These are phyloP conservation scores for Candida freyschussii DNA, from an alignment of 1,139 yeast species.

Conservation along the genomic window DNA sequence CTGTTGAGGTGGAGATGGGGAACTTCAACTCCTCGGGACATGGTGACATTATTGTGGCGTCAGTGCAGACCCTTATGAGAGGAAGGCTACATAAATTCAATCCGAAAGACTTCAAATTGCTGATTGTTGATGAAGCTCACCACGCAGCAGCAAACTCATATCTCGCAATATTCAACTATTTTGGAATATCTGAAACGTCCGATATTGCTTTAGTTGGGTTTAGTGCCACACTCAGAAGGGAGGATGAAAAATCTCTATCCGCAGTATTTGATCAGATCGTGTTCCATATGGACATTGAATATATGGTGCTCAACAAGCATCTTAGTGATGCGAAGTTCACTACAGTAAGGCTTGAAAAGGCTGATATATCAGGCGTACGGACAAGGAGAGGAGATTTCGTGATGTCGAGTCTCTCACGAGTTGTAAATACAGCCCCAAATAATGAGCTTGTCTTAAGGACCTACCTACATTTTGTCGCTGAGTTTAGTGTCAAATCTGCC, in stretches of 20 bases:
- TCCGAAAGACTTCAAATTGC: constrained; percentile 58
- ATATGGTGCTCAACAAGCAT: constrained; percentile 67
- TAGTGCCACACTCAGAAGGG: constrained; percentile 75
- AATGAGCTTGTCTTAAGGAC: constrained; percentile 56
- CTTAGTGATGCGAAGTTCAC: constrained; percentile 67
- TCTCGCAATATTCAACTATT: constrained; percentile 49
- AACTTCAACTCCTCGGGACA: constrained; percentile 33
- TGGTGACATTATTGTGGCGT: constrained; percentile 71
- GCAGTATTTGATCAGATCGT: constrained; percentile 69
- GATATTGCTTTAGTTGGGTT: constrained; percentile 68
- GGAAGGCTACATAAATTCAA: constrained; percentile 50
- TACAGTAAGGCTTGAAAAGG: constrained; percentile 38
- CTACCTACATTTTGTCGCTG: constrained; percentile 42
- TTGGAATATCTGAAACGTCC: constrained; percentile 37
- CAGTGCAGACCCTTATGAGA: constrained; percentile 63
- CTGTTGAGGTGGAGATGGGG: constrained; percentile 75
- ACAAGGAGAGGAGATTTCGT: constrained; percentile 50
- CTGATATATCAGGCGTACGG: constrained; percentile 33
- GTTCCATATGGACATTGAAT: constrained; percentile 59
- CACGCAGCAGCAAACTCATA: constrained; percentile 81
- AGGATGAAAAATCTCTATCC: constrained; percentile 60
- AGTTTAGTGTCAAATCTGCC: constrained; percentile 41
- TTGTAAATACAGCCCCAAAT: constrained; percentile 48
- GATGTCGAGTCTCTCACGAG: constrained; percentile 44
- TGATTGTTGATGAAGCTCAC: constrained; percentile 90